A percentile compares a stretch with the other conserved stretches of the same genome.
Evolutionary conservation across 331 rosid genomes (phyloP).

Genomic region (Saraca asoca): DNA sequence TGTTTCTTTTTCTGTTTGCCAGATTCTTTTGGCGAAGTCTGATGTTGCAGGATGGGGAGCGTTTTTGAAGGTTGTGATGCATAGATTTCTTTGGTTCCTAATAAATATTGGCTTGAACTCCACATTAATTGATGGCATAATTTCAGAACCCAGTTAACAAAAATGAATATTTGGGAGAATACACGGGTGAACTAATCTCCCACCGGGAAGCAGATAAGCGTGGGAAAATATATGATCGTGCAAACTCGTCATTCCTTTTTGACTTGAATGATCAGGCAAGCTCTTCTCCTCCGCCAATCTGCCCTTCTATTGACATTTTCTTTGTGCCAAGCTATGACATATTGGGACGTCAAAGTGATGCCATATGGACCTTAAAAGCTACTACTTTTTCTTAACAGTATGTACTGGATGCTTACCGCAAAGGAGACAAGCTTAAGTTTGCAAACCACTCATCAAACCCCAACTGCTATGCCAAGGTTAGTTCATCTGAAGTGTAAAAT

Average conservation of each 20-base stretch:
- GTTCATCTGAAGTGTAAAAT: constrained; percentile 17
- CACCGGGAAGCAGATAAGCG: constrained; percentile 97
- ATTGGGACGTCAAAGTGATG: constrained; percentile 13
- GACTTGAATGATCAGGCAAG: constrained; percentile 98
- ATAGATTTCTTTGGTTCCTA: constrained; percentile 24
- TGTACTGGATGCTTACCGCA: constrained; percentile 96
- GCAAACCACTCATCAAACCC: constrained; percentile 97
- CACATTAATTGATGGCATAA: constrained; percentile 40
- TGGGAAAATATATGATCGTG: constrained; percentile 97
- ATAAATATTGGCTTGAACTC: constrained; percentile 15
- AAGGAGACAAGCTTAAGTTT: constrained; percentile 96
- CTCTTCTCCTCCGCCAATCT: neutral
- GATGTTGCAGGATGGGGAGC: constrained; percentile 99
- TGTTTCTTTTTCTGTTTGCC: constrained; percentile 32
- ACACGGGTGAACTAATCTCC: constrained; percentile 93
- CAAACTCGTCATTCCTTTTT: constrained; percentile 93
- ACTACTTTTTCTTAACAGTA: constrained; percentile 57
- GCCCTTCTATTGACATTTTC: constrained; percentile 4
- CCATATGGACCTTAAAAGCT: constrained; percentile 19
- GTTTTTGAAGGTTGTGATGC: constrained; percentile 72
- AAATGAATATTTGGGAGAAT: constrained; percentile 95
- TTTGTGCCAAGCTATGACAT: constrained; percentile 23
- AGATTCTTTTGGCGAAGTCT: constrained; percentile 90
- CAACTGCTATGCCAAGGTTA: constrained; percentile 94
- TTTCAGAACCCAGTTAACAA: constrained; percentile 92